Evolutionary conservation across 2,329 filamentous ascomycete genomes (phyloP).

Genomic region (Exophiala viscosa): DNA sequence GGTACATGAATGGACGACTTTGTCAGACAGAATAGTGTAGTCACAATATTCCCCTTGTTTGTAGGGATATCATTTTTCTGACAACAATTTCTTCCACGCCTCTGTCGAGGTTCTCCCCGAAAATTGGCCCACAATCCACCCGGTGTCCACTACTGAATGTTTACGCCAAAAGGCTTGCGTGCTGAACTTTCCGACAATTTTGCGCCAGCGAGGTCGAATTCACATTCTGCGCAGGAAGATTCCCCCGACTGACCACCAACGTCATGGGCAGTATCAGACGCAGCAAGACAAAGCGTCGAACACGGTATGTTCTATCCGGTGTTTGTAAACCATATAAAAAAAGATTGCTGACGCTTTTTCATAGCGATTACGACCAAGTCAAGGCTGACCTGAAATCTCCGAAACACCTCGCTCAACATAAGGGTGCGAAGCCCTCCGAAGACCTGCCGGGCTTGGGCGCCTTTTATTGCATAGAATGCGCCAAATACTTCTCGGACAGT

Average conservation of each 20-base stretch:
- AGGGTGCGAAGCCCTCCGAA: conserved; percentile 73
- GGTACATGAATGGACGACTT: too few species aligned
- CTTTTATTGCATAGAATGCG: conserved; percentile 87
- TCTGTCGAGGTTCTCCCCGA: not conserved
- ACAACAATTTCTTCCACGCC: too few species aligned
- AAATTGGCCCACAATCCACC: not conserved
- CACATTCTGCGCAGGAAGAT: not conserved
- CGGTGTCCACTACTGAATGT: too few species aligned
- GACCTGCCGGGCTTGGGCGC: conserved; percentile 83
- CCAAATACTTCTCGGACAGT: conserved; percentile 93
- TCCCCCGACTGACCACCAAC: not conserved
- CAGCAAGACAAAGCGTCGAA: conserved; percentile 70
- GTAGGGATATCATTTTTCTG: too few species aligned
- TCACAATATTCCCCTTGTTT: too few species aligned
- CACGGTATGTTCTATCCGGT: conserved; percentile 51
- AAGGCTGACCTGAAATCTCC: conserved; percentile 74
- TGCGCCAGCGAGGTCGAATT: not conserved
- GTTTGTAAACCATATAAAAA: too few species aligned
- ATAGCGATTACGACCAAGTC: conserved; percentile 88
- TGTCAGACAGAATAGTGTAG: too few species aligned
- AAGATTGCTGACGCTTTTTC: conserved; percentile 6
- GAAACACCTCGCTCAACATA: conserved; percentile 75
- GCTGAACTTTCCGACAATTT: conserved; percentile 1
- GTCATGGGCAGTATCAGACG: conserved; percentile 66
- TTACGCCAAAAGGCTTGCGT: not conserved